Evolutionary conservation across 2,329 filamentous ascomycete genomes (phyloP).

Genomic region (Pyricularia grisea): DNA sequence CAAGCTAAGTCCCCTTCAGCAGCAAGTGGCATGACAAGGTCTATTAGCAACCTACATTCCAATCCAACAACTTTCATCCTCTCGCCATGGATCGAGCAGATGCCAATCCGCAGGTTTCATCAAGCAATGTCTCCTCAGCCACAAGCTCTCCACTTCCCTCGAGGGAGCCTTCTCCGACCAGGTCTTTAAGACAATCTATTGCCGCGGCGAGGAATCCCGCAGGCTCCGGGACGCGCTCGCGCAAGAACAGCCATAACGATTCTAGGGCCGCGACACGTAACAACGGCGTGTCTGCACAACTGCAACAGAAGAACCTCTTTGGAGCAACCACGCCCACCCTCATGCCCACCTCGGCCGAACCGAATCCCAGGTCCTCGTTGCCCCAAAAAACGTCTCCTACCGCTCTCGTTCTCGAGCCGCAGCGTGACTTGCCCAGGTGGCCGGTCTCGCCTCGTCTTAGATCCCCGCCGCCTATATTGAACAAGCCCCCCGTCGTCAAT

Average conservation of each 20-base stretch:
- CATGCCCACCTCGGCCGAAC: slow-evolving; percentile 50
- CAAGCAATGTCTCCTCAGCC: slow-evolving; percentile 11
- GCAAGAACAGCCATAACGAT: slow-evolving; percentile 57
- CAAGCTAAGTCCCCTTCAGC: not conserved
- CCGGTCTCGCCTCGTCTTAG: slow-evolving; percentile 68
- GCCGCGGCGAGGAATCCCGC: slow-evolving; percentile 20
- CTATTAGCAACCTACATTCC: not conserved
- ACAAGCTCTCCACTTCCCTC: slow-evolving; percentile 22
- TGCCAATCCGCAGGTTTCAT: not conserved
- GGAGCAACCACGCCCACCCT: slow-evolving; percentile 59
- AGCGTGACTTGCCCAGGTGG: slow-evolving; percentile 58
- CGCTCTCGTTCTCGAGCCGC: slow-evolving; percentile 26
- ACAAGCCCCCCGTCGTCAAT: slow-evolving; percentile 40
- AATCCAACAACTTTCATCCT: not conserved
- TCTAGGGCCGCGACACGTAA: slow-evolving; percentile 45
- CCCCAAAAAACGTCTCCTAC: slow-evolving; percentile 51
- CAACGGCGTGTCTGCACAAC: slow-evolving; percentile 33
- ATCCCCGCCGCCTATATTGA: slow-evolving; percentile 59
- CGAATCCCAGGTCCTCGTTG: slow-evolving; percentile 48
- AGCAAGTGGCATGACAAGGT: slow-evolving; percentile 1
- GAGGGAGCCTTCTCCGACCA: slow-evolving; percentile 38
- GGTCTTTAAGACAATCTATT: slow-evolving; percentile 20
- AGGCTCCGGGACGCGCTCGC: slow-evolving; percentile 38
- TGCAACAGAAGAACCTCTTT: slow-evolving; percentile 53
- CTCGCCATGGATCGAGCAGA: not conserved